Evolutionary conservation across 768 basidiomycete species (phyloP).

Genomic region (Tulasnella sp.): DNA sequence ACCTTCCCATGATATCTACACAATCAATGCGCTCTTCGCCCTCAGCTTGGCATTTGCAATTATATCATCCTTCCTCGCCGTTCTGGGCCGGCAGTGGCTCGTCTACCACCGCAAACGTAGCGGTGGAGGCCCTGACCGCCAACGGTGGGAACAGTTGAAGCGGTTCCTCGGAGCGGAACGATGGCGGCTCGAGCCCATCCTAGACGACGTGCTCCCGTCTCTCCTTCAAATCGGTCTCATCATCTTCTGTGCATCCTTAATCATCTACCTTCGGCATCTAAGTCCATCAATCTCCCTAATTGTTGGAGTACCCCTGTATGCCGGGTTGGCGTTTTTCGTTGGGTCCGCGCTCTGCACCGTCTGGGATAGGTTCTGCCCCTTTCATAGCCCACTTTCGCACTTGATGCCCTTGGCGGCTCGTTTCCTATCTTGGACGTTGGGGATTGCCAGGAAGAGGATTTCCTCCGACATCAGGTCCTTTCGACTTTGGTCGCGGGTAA

Average conservation of each 20-base stretch:
- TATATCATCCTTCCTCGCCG: neutral
- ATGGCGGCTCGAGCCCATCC: neutral
- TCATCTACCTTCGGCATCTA: neutral
- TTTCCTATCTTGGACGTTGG: neutral
- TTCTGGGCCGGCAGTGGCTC: neutral
- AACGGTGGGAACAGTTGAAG: neutral
- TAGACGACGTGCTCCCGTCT: neutral
- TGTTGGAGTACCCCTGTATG: neutral
- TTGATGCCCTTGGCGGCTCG: neutral
- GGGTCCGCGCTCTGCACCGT: neutral
- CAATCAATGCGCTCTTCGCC: neutral
- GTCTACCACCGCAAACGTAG: neutral
- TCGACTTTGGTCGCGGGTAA: too few relatives aligned
- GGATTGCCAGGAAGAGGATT: too few relatives aligned
- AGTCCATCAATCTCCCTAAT: neutral
- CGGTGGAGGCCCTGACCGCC: neutral
- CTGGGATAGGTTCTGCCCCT: neutral
- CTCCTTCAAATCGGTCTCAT: neutral
- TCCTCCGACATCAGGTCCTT: too few relatives aligned
- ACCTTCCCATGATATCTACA: neutral
- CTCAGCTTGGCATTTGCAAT: neutral
- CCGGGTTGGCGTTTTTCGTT: neutral
- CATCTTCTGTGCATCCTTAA: neutral
- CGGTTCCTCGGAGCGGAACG: neutral
- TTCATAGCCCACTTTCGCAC: neutral